A percentile compares a stretch with the other conserved stretches of the same genome.
phyloP scores from a whole-genome alignment of 208 protist genomes.

The Trypanosoma grayi region DNA sequence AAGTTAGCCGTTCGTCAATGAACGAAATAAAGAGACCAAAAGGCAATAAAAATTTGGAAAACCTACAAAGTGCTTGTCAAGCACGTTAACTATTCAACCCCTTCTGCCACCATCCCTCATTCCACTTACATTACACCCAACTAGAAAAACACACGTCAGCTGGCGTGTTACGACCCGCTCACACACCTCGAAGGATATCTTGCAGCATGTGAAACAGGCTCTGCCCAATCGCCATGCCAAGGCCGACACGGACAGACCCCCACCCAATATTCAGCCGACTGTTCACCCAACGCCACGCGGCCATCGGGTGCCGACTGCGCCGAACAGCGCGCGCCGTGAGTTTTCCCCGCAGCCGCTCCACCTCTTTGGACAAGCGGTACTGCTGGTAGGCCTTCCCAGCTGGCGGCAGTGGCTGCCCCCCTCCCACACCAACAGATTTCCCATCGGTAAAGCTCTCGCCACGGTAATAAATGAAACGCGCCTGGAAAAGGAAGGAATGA shows the following conservation, averaged over 20 bases:
- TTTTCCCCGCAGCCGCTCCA: constrained; percentile 12
- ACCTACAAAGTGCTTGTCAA: neutral
- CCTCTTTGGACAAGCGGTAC: neutral
- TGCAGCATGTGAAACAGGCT: constrained; percentile 77
- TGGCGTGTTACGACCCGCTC: neutral
- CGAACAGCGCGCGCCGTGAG: neutral
- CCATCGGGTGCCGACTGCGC: constrained; percentile 43
- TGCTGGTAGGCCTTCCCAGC: neutral
- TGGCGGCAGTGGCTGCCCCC: neutral
- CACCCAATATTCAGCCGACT: constrained; percentile 88
- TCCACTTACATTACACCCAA: too few relatives aligned
- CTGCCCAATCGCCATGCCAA: constrained; percentile 88
- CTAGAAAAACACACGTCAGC: neutral
- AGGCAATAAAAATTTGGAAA: constrained; percentile 7
- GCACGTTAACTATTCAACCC: too few relatives aligned
- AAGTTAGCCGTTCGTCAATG: neutral
- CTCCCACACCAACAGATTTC: neutral
- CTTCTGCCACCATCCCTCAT: too few relatives aligned
- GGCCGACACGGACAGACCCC: constrained; percentile 82
- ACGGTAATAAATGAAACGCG: constrained; percentile 59
- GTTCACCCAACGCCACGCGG: constrained; percentile 74
- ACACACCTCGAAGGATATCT: constrained; percentile 23
- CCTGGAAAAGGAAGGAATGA: constrained; percentile 74
- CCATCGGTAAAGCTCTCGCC: constrained; percentile 69
- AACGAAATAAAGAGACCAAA: neutral